These are phyloP conservation scores for Nidula niveotomentosa DNA, from an alignment of 1,284 basidiomycete genomes.

Conservation along the genomic window DNA sequence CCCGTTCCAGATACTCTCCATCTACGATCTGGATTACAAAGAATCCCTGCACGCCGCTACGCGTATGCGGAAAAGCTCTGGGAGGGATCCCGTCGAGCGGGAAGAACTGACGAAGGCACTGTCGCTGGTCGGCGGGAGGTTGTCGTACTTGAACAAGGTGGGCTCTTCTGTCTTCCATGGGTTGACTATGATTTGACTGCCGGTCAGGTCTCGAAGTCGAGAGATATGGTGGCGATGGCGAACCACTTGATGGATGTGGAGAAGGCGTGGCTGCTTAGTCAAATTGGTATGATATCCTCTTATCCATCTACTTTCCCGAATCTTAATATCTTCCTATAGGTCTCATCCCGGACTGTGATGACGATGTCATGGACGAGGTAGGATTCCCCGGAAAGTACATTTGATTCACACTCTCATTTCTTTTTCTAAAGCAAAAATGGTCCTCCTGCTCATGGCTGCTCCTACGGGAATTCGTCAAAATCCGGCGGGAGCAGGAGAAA, in stretches of 20 bases:
- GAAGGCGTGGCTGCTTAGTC: constrained; percentile 75
- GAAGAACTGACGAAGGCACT: constrained; percentile 52
- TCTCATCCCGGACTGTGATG: constrained; percentile 72
- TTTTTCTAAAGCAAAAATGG: constrained; percentile 67
- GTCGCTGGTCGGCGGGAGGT: constrained; percentile 71
- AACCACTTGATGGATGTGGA: constrained; percentile 65
- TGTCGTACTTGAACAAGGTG: constrained; percentile 73
- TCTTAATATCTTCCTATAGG: constrained; percentile 21
- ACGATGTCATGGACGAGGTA: constrained; percentile 86
- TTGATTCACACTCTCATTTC: too few species aligned
- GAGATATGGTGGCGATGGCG: constrained; percentile 65
- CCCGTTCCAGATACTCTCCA: constrained; percentile 57
- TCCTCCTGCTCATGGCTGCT: constrained; percentile 79
- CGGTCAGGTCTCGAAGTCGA: constrained; percentile 43
- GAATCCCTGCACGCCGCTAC: constrained; percentile 64
- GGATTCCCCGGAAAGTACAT: constrained; percentile 4
- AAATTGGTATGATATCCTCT: constrained; percentile 53
- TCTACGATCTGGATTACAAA: constrained; percentile 65
- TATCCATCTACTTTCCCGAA: constrained; percentile 2
- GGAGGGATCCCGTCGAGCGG: constrained; percentile 28
- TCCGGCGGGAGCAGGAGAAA: constrained; percentile 49
- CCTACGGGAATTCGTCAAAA: constrained; percentile 66
- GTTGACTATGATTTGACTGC: not conserved
- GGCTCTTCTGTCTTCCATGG: not conserved
- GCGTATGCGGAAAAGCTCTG: constrained; percentile 45